Percentiles rank a stretch among this genome's conserved stretches.
Evolutionary conservation across 73 alveolate species (phyloP).

Genomic region (Tetrahymena elliotti): DNA sequence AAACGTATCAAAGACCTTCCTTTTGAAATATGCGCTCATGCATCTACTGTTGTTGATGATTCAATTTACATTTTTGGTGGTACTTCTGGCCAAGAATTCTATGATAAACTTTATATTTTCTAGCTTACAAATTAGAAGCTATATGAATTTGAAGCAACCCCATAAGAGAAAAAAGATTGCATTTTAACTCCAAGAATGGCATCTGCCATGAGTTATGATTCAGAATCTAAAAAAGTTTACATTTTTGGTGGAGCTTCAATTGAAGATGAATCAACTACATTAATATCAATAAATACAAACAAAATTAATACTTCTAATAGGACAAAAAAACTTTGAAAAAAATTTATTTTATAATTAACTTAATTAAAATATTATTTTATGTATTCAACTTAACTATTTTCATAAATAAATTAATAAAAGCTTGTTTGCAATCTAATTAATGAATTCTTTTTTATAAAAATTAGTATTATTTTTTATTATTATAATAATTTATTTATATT

Average conservation of each 20-base stretch:
- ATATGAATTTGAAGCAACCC: not conserved
- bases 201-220: not conserved
- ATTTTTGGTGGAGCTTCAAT: not conserved
- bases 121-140: not conserved
- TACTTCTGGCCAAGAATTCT: not conserved
- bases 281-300: not conserved
- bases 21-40: not conserved
- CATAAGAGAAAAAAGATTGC: not conserved
- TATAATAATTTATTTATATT: no score
- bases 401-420: no score
- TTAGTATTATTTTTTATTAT: no score
- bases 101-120: not conserved
- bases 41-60: not conserved
- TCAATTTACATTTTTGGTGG: not conserved
- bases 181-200: not conserved
- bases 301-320: not conserved
- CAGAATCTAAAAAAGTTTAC: not conserved
- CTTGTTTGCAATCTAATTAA: no score
- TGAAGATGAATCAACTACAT: not conserved
- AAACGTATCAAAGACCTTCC: not conserved
- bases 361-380: no score
- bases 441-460: no score
- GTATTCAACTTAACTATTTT: no score
- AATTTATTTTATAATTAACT: no score
- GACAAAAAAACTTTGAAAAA: not conserved